These are phyloP conservation scores for Pseudocercospora fuligena DNA, from an alignment of 2,329 filamentous ascomycete species.

Conservation along the genomic window DNA sequence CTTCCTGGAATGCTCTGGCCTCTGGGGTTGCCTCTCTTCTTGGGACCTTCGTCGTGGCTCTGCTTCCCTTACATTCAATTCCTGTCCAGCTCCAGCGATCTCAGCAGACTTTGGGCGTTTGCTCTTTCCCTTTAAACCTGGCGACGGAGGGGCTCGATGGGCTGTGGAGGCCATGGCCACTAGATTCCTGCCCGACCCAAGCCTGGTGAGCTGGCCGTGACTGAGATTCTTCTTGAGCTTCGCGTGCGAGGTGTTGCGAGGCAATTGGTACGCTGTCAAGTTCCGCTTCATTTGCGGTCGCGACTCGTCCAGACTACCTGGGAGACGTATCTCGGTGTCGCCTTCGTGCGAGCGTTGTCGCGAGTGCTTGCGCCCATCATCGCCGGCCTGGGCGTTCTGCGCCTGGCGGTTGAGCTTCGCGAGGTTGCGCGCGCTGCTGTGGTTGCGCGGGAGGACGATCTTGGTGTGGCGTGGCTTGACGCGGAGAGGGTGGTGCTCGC, in stretches of 20 bases:
- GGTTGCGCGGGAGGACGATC: constrained; percentile 40
- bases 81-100: constrained; percentile 33
- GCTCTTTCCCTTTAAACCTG: constrained; percentile 36
- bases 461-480: constrained; percentile 36
- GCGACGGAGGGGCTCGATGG: constrained; percentile 34
- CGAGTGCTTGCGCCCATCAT: constrained; percentile 33
- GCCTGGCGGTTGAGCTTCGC: constrained; percentile 35
- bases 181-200: constrained; percentile 46
- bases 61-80: constrained; percentile 36
- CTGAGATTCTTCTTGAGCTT: constrained; percentile 48
- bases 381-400: constrained; percentile 25
- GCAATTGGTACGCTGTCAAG: constrained; percentile 39
- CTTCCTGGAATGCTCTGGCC: constrained; percentile 22
- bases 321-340: constrained; percentile 42
- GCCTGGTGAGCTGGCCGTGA: constrained; percentile 51
- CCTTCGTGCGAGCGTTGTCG: constrained; percentile 38
- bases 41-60: constrained; percentile 23
- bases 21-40: constrained; percentile 26
- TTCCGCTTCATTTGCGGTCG: constrained; percentile 38
- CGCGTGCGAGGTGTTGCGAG: constrained; percentile 36
- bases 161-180: constrained; percentile 28
- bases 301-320: constrained; percentile 40
- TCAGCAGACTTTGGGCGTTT: constrained; percentile 41
- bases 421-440: constrained; percentile 41
- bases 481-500: constrained; percentile 32